Percentiles rank a stretch among this genome's conserved stretches.
phyloP scores from a whole-genome alignment of 441 rosid genomes.

The Euphorbia schlechtendalii region DNA sequence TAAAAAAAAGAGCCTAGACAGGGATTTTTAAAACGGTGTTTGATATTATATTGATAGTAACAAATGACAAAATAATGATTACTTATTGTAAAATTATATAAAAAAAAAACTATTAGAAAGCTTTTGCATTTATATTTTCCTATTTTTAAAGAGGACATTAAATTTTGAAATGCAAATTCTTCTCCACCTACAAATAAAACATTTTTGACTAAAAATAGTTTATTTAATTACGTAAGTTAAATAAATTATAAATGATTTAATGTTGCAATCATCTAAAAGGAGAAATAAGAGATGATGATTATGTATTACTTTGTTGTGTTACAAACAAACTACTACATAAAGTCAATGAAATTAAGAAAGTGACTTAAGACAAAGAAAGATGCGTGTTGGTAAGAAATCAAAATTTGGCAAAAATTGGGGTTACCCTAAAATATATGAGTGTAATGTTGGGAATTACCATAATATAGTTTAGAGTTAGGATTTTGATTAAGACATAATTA shows the following conservation, averaged over 20 bases:
- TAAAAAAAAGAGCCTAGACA: no score
- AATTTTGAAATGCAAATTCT: not conserved
- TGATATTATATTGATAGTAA: no score
- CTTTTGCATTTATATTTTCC: no score
- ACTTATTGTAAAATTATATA: no score
- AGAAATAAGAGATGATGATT: not conserved
- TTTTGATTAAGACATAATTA: not conserved
- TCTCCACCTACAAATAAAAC: not conserved
- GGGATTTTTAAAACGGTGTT: no score
- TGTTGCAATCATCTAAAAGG: slow-evolving; percentile 4
- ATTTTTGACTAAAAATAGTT: not conserved
- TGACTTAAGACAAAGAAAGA: slow-evolving; percentile 7
- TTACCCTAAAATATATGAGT: not conserved
- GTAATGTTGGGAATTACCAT: not conserved
- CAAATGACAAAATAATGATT: no score
- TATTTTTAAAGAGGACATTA: no score
- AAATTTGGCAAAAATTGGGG: not conserved
- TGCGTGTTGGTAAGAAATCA: slow-evolving; percentile 24
- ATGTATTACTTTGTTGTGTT: not conserved
- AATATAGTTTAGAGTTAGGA: not conserved
- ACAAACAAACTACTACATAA: no score
- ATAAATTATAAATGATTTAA: not conserved
- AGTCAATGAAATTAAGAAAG: slow-evolving; percentile 9
- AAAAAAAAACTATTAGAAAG: no score
- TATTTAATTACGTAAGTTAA: no score